Evolutionary conservation across 1,284 basidiomycete species (phyloP), one percentile per base, ranked within the genome.

Genomic region (Lignosus rhinocerotis): DNA sequence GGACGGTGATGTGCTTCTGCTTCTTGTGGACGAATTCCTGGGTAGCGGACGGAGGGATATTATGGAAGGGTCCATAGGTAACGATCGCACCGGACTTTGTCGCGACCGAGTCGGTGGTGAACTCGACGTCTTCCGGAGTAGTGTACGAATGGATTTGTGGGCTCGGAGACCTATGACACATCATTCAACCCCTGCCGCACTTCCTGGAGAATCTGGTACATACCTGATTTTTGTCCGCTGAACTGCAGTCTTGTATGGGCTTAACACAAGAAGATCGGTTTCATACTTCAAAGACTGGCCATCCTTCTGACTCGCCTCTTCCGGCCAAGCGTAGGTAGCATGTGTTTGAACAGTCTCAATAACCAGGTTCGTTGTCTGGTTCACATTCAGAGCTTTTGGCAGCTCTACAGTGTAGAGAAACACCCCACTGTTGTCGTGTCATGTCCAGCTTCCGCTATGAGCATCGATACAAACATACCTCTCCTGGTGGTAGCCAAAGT

Each of bases 171-270:
- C 92, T 94, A 67, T 5, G 12, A 31, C 41, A 32, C 41, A 31
- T 16, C 33, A 52, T 44, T 53, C 21, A 39, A 14, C 58, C 6
- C 14, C 34, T 25, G 11, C 11, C 36, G 11, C 7, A 41, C 25
- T 32, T 16, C 16, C 33, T 9, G 21, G 32, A 11, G 52, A 17
- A 1, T 14, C 19, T 11, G 19, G 52, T 19, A 47, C 85, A 51
- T 66, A 93, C 92, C 86, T 87, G 60, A 97, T 76, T 77, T 96
- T 96, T 41, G 93, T 90, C 39, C 92, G 81, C 71, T 94, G 94
- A 19, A 90, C 84, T 51, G 80, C 73, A n/a, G 92, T 94, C 32
- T 78, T 70, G 73, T 97, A 98, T 42, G 92, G 90, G 67, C 91
- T 94, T 59, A 94, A 76, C 10, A 96, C 85, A 66, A 90, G 85